phyloP scores from a whole-genome alignment of 1,139 yeast species.

The Suhomyces chickasaworum region DNA sequence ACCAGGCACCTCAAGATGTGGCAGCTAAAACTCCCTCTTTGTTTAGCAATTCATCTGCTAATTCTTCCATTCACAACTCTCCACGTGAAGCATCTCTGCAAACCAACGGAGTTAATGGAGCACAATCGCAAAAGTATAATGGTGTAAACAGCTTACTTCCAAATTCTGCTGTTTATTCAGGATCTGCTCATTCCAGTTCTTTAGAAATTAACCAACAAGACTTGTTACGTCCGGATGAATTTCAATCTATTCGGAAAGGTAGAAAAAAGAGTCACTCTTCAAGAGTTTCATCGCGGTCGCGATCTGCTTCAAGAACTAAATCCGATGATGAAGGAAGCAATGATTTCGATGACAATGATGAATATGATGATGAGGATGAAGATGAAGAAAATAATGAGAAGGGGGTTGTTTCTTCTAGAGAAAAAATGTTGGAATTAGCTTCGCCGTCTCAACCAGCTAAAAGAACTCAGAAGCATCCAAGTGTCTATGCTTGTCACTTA shows the following conservation, averaged over 20 bases:
- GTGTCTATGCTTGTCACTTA: conserved; percentile 76
- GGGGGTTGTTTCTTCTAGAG: conserved; percentile 40
- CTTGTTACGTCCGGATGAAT: conserved; percentile 40
- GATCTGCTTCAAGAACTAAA: conserved; percentile 18
- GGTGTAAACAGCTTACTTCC: conserved; percentile 19
- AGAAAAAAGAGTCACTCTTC: conserved; percentile 34
- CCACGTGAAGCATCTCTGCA: conserved; percentile 19
- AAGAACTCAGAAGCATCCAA: conserved; percentile 73
- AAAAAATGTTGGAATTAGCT: conserved; percentile 66
- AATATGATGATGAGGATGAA: conserved; percentile 16
- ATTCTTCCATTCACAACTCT: conserved; percentile 31
- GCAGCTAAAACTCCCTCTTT: conserved; percentile 48
- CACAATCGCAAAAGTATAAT: conserved; percentile 9
- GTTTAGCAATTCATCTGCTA: conserved; percentile 44
- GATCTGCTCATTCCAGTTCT: conserved; percentile 14
- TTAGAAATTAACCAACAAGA: conserved; percentile 18
- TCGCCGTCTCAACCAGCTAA: conserved; percentile 51
- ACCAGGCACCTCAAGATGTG: conserved; percentile 36
- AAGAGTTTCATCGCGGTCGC: conserved; percentile 19
- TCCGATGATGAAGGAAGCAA: conserved; percentile 17
- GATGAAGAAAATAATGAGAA: conserved; percentile 15
- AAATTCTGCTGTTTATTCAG: conserved; percentile 18
- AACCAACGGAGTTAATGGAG: conserved; percentile 12
- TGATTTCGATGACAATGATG: conserved; percentile 19
- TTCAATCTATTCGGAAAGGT: conserved; percentile 35